Conservation (phyloP, 2,329 filamentous ascomycete species). For the Hansfordia pulvinata region DNA sequence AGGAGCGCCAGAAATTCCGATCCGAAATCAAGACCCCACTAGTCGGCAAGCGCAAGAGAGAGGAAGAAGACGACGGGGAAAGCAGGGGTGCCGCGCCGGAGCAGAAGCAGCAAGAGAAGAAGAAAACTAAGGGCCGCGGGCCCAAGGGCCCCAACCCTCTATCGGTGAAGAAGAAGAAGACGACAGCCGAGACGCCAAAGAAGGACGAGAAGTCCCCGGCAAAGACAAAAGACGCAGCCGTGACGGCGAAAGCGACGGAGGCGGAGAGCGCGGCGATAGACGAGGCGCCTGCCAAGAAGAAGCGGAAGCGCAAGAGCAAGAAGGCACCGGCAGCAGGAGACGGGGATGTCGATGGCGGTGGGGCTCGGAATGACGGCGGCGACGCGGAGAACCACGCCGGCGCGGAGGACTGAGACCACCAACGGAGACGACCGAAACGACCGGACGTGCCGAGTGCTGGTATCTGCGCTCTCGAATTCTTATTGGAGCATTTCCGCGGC, state of each 20-base stretch:
- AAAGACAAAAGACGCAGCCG: neutral
- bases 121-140: slow-evolving; percentile 22
- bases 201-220: slow-evolving; percentile 4
- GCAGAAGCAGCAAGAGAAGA: slow-evolving; percentile 15
- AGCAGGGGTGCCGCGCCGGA: slow-evolving; percentile 12
- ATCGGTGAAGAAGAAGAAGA: slow-evolving; percentile 11
- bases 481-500: no score
- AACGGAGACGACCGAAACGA: no score
- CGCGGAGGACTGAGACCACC: no score
- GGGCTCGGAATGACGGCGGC: no score
- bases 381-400: no score
- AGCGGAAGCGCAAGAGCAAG: slow-evolving; percentile 23
- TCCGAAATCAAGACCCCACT: slow-evolving; percentile 45
- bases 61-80: slow-evolving; percentile 22
- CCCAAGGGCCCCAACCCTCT: slow-evolving; percentile 1
- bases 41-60: slow-evolving; percentile 35
- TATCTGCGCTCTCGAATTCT: no score
- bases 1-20: slow-evolving; percentile 64
- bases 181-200: neutral
- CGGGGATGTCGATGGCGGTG: slow-evolving; percentile 3
- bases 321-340: slow-evolving; percentile 11
- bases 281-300: slow-evolving; percentile 7
- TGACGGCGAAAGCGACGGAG: slow-evolving; percentile 2
- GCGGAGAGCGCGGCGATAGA: slow-evolving; percentile 11
- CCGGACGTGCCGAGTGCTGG: no score